These are phyloP conservation scores for Metarhizium humberi DNA, from an alignment of 2,329 filamentous ascomycete species.

Conservation along the genomic window DNA sequence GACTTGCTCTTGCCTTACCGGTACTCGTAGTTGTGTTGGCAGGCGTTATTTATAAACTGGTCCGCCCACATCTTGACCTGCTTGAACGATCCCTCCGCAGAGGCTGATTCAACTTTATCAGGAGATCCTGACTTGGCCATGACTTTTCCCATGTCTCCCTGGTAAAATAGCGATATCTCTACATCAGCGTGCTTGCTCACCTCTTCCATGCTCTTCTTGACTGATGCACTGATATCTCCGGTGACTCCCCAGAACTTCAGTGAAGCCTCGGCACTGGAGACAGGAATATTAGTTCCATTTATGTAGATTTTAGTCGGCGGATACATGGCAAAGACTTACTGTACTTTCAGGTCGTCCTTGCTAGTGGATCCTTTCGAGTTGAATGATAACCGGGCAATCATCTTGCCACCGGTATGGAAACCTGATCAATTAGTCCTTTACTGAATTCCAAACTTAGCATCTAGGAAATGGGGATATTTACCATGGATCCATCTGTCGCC, in stretches of 20 bases:
- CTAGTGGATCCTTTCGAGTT: not conserved
- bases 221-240: not conserved
- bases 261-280: not conserved
- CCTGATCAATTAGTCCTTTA: not conserved
- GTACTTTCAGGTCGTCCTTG: not conserved
- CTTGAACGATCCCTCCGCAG: not conserved
- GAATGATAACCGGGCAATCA: not conserved
- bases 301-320: too few species aligned
- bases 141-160: not conserved
- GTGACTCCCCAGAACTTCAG: not conserved
- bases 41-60: not conserved
- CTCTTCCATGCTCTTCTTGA: not conserved
- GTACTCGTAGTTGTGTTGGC: not conserved
- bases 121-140: not conserved
- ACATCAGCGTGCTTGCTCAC: not conserved
- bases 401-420: not conserved
- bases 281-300: not conserved
- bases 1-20: not conserved
- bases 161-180: not conserved
- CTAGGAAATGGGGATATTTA: not conserved
- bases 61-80: not conserved
- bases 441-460: not conserved
- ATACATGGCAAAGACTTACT: not conserved
- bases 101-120: not conserved
- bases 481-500: slow-evolving; percentile 3